Evolutionary conservation across 495 filamentous ascomycete genomes (phyloP).

Genomic region (Schizothecium vesticola): DNA sequence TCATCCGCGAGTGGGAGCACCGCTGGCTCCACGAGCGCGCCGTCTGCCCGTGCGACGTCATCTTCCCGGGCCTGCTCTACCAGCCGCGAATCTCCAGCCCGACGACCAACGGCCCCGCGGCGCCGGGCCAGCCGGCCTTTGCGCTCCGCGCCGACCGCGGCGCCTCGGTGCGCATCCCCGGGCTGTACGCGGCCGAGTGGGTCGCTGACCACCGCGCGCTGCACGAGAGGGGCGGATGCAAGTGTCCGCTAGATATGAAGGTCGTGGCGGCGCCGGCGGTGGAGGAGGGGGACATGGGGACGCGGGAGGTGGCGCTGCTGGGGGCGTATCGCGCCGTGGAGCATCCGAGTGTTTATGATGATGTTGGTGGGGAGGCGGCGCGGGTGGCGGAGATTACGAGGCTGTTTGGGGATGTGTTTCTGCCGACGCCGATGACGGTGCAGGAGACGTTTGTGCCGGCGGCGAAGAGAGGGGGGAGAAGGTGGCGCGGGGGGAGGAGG

Average conservation of each 20-base stretch:
- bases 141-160: neutral
- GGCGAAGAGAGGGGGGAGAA: neutral
- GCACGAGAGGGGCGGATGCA: constrained; percentile 30
- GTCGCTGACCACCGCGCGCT: constrained; percentile 31
- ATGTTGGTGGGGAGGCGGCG: neutral
- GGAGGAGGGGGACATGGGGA: constrained; percentile 12
- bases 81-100: constrained; percentile 26
- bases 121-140: neutral
- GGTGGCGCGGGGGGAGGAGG: neutral
- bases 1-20: constrained; percentile 41
- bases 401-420: constrained; percentile 12
- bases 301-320: constrained; percentile 9
- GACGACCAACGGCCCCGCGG: neutral
- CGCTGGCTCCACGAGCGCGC: constrained; percentile 45
- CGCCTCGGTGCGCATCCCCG: constrained; percentile 27
- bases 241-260: constrained; percentile 28
- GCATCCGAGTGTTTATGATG: neutral
- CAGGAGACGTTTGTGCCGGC: neutral
- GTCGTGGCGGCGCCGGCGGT: constrained; percentile 16
- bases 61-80: constrained; percentile 30
- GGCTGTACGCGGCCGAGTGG: constrained; percentile 42
- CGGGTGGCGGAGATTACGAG: constrained; percentile 15
- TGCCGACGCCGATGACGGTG: neutral
- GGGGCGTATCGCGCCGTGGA: constrained; percentile 13
- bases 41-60: constrained; percentile 34